Evolutionary conservation across 176 grass and related monocot genomes (phyloP), one percentile per base, ranked within the genome.

Genomic region (Musa acuminata): DNA sequence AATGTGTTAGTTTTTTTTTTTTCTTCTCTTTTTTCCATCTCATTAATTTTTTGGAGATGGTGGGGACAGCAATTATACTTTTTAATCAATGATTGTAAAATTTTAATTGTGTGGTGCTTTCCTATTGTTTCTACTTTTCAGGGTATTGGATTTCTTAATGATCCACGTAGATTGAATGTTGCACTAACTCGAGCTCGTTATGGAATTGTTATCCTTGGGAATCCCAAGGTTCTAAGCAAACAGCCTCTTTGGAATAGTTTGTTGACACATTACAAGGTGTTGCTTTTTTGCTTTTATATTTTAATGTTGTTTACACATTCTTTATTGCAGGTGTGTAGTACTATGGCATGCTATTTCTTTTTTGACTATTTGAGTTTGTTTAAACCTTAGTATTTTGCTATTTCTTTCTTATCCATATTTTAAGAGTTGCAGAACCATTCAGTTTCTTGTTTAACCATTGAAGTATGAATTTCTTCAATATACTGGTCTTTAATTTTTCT

Each of bases 121-220:
- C 17, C 49, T 50, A 51, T 77, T 64, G 3, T 17, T 52, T 77
- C 7, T 43, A 48, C 25, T 52, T 7, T 85, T 72, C 80, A 99
- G 96, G 96, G 96, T 58, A 99, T 99, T 72, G 96, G 96, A 49
- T 99, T 99, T 89, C 96, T 99, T 77, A 99, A 99, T 88, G 96
- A 99, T 84, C 91, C 96, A 49, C 88, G 96, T 50, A 99, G 96
- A 81, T 87, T 99, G 84, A 99, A 99, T 87, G 96, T 99, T 77
- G 91, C 91, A 52, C 71, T 99, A 86, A 99, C 96, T 63, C 90
- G 96, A 82, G 96, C 96, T 73, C 80, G 91, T 24, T 99, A 99
- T 81, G 96, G 96, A 52, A 94, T 99, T 80, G 96, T 99, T 24
- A 85, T 99, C 81, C 87, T 99, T 81, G 96, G 96, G 7, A 99